Percentiles rank a stretch among this genome's conserved stretches.
These are phyloP conservation scores for Pochonia chlamydosporia DNA, from an alignment of 2,329 filamentous ascomycete genomes.

Conservation along the genomic window DNA sequence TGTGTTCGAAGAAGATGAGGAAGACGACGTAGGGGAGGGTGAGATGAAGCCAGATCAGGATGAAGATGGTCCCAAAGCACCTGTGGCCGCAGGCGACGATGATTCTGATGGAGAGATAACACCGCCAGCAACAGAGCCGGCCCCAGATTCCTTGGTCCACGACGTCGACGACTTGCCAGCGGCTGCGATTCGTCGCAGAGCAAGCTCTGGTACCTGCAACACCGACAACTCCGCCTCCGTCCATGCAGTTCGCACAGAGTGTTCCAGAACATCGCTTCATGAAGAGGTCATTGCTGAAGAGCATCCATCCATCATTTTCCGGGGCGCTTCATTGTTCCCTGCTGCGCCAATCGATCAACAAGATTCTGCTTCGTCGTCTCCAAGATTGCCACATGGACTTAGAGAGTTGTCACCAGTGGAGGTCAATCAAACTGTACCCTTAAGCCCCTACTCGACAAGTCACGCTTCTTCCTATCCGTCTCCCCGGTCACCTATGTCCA, in stretches of 20 bases:
- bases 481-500: conserved; percentile 61
- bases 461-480: conserved; percentile 58
- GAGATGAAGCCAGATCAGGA: conserved; percentile 7
- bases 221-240: conserved; percentile 19
- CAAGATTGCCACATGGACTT: conserved; percentile 32
- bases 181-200: conserved; percentile 28
- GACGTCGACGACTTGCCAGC: conserved; percentile 8
- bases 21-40: conserved; percentile 45
- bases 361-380: conserved; percentile 40
- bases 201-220: conserved; percentile 40
- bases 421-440: conserved; percentile 41
- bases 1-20: conserved; percentile 81
- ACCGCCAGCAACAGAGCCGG: conserved; percentile 19
- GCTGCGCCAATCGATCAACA: conserved; percentile 26
- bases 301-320: conserved; percentile 31
- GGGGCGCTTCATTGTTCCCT: conserved; percentile 29
- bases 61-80: not conserved
- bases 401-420: conserved; percentile 48
- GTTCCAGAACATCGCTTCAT: conserved; percentile 43
- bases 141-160: not conserved
- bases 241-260: conserved; percentile 37
- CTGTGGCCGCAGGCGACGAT: conserved; percentile 18
- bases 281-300: conserved; percentile 48
- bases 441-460: conserved; percentile 60
- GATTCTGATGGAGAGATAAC: conserved; percentile 39